Base-by-base conservation (phyloP, 306 rosid genomes). In the Castanea mollissima region DNA sequence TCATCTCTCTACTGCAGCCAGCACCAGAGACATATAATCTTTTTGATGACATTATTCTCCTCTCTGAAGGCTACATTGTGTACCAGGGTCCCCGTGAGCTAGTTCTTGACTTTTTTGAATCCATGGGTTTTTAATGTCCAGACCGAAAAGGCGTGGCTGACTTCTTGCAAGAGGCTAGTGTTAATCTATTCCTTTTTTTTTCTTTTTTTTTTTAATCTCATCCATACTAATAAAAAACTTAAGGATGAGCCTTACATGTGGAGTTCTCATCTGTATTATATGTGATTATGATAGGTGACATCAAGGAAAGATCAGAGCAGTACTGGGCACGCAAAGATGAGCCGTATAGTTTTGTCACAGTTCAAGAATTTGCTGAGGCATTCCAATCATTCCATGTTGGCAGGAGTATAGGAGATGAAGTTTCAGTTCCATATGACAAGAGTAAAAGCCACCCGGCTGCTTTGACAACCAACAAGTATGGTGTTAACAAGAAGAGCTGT, bases 1-100 rank as follows among this genome's bases (percentile, higher is more conserved):
- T 85, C 62, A 83, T 88, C 63, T 85, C 89, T 46, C 82, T 88
- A 4, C 87, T 88, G 51, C 91, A 88, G 67, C 91, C 91, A 1
- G 91, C 91, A 70, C 91, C 91, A 27, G 91, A 88, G 80, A 88
- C 91, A 32, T 88, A 88, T 46, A 86, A 85, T 18, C 84, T 88
- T 73, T 88, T 88, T 31, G 89, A 88, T 73, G 87, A 88, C 75
- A 79, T 88, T 21, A 85, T 88, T 79, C 84, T 88, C 27, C 58
- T 88, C 49, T 88, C 91, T 3, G 91, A 88, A 72, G 91, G 91
- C 13, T 85, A 81, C n/a, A 77, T 88, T 38, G 84, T 88, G 60
- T 88, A 85, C 75, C 89, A 88, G 60, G 91, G 91, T 57, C 89
- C 91, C 3, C 91, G 91, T 0, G 89, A 85, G 65, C 41, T 81